Evolutionary conservation across 2,329 filamentous ascomycete genomes (phyloP).

Genomic region (Scytalidium sp.): DNA sequence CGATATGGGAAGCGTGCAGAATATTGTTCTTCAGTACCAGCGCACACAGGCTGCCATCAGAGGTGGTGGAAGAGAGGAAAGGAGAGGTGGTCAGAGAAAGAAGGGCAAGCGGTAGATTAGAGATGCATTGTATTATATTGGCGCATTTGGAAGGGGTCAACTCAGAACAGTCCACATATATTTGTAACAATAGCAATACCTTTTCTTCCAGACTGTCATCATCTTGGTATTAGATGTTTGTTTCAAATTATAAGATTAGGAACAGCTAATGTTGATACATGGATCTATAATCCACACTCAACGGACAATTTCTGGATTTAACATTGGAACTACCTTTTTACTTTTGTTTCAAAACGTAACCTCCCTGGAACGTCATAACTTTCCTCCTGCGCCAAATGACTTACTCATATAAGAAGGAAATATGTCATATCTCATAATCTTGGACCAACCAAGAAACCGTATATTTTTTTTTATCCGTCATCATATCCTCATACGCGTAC

Average conservation of each 20-base stretch:
- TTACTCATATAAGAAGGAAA: no score
- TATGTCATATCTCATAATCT: no score
- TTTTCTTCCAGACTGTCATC: background rate
- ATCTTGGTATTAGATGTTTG: background rate
- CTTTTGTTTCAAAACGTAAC: background rate
- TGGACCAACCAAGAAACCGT: no score
- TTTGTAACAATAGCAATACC: background rate
- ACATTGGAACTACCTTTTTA: background rate
- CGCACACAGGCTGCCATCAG: constrained; percentile 46
- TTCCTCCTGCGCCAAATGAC: background rate
- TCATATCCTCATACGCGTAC: no score
- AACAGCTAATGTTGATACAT: background rate
- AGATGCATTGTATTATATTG: constrained; percentile 10
- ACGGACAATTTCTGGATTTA: background rate
- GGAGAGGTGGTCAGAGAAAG: constrained; percentile 21
- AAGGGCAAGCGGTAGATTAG: constrained; percentile 13
- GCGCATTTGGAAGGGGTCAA: constrained; percentile 2
- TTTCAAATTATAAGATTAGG: background rate
- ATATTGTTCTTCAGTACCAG: constrained; percentile 68
- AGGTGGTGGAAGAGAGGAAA: constrained; percentile 15
- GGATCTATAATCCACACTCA: background rate
- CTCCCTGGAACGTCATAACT: background rate
- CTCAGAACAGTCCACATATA: background rate
- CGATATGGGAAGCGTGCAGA: constrained; percentile 82
- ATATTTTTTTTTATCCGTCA: no score